A percentile compares a stretch with the other conserved stretches of the same genome.
These are phyloP conservation scores for Fusarium tanahbumbuense DNA, from an alignment of 2,329 filamentous ascomycete genomes.

Conservation along the genomic window DNA sequence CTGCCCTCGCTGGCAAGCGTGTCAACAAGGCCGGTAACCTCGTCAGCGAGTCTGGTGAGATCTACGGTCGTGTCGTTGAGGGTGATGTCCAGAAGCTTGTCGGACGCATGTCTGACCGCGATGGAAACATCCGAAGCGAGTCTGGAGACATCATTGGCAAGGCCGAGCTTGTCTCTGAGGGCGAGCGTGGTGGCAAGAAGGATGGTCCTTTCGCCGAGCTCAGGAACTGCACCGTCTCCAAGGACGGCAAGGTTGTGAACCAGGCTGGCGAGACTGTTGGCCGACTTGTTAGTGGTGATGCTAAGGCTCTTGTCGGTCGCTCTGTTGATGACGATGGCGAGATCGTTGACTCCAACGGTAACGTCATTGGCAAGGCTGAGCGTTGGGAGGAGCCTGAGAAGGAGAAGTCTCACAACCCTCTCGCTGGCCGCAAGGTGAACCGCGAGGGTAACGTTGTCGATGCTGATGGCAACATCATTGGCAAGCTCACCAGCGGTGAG, in stretches of 20 bases:
- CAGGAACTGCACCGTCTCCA: conserved; percentile 71
- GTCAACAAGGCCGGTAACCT: conserved; percentile 77
- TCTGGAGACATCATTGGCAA: conserved; percentile 76
- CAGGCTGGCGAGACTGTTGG: conserved; percentile 77
- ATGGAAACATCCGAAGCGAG: conserved; percentile 78
- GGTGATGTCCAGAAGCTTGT: conserved; percentile 72
- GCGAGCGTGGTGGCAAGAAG: conserved; percentile 70
- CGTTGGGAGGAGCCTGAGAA: conserved; percentile 68
- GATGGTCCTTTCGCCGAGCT: conserved; percentile 78
- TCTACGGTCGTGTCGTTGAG: conserved; percentile 74
- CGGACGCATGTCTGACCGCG: conserved; percentile 77
- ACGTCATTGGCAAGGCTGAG: conserved; percentile 67
- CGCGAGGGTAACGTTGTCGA: conserved; percentile 69
- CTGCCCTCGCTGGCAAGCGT: conserved; percentile 73
- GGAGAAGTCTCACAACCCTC: conserved; percentile 63
- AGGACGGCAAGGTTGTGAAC: conserved; percentile 76
- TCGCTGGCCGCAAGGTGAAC: conserved; percentile 67
- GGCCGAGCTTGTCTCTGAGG: conserved; percentile 74
- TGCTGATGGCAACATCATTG: conserved; percentile 70
- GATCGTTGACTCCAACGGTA: conserved; percentile 80
- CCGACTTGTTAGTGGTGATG: conserved; percentile 75
- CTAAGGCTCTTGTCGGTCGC: conserved; percentile 78
- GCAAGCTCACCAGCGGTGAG: conserved; percentile 76
- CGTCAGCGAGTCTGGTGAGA: conserved; percentile 64
- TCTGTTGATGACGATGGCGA: conserved; percentile 85